Evolutionary conservation across 208 protist genomes (phyloP), one percentile per base, ranked within the genome.

Genomic region (Eutreptiella sp.): DNA sequence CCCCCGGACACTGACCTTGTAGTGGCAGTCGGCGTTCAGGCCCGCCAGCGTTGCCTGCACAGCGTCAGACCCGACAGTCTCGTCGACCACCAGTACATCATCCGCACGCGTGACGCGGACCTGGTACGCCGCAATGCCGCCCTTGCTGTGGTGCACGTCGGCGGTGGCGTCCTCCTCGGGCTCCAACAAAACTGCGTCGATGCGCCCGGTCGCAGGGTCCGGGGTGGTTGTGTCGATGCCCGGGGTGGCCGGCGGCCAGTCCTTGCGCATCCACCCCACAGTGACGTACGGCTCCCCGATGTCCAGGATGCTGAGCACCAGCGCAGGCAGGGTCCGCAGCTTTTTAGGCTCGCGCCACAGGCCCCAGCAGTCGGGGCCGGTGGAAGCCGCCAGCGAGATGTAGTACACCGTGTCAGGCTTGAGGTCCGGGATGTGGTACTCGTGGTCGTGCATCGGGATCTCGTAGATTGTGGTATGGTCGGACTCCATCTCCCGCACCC

Each of bases 251-350:
- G n/a, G n/a, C n/a, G n/a, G n/a, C 87, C 87, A 93, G 43, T 76
- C 66, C 5, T 70, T 67, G 35, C 85, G 79, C 53, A 53, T 53
- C 83, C 85, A 91, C 39, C 66, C 73, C 3, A 88, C 87, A 0
- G 70, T 65, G n/a, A 89, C 82, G 69, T 90, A 93, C 64, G 87
- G 83, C 71, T 93, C 84, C 28, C 87, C 87, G 52, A 89, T 81
- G 60, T 80, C 72, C 26, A 61, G 57, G 41, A 93, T 72, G 5
- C 71, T 62, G 27, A 93, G 68, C 60, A 85, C 58, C 63, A 93
- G 71, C 72, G 84, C 81, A 19, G 87, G 84, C 54, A 90, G 68
- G 54, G 87, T 93, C 58, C 84, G 84, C 58, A 93, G 76, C n/a
- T 83, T 76, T 24, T 73, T 72, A 68, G 90, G 84, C 31, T 87